Evolutionary conservation across 2,329 filamentous ascomycete species (phyloP), one percentile per base, ranked within the genome.

Genomic region (Coniella vitis): DNA sequence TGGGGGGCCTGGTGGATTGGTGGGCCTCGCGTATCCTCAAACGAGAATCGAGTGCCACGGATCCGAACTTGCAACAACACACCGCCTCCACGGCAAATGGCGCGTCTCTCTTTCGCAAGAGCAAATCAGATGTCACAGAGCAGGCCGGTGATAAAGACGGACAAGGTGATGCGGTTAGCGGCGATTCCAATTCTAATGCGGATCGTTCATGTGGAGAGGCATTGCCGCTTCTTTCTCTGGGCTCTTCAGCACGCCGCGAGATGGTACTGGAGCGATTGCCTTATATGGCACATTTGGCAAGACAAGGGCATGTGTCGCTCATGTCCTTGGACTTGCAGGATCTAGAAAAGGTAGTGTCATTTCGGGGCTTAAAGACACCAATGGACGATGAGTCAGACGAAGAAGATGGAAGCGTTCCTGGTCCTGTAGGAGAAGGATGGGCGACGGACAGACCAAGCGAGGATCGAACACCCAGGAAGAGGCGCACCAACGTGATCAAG

Each of bases 261-360:
- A 76, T 93, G 70, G 67, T 96, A 0, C 77, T 96, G 20, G 88
- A 97, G 56, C 82, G 89, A 8, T 74, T 98, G 0, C 93, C 93
- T 0, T 97, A 95, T 64, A 81, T 93, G 73, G 75, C 83, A 1
- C 75, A 79, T 44, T 87, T 96, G 60, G 65, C 69, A 2, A 69
- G 74, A 14, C 61, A 66, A 29, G 61, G 67, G 55, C 69, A 67
- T 56, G 63, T 66, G 57, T 53, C 59, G 14, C 64, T 58, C 29
- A 57, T 58, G 19, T 59, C 58, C 14, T 59, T 69, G 51, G 65
- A 69, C n/a, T 65, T 76, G 2, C 72, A 70, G 44, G 79, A 84
- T 17, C 72, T 90, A 8, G 81, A 85, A 48, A 83, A 77, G 58
- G 76, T 94, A 7, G 83, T 83, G 0, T 75, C 75, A 2, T 86